phyloP scores from a whole-genome alignment of 345 rosid species.

The Populus tremula region DNA sequence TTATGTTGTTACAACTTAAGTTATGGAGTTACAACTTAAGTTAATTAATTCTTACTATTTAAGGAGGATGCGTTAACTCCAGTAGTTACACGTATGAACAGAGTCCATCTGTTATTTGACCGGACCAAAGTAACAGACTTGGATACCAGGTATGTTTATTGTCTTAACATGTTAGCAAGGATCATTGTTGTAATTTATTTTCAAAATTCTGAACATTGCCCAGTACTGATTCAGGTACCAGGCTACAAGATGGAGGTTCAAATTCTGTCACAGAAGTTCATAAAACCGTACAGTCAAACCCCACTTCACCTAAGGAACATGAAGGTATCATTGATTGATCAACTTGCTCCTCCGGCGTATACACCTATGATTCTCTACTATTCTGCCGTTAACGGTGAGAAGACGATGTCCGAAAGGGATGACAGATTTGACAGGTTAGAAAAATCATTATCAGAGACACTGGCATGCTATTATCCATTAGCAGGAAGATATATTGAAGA shows the following conservation, averaged over 20 bases:
- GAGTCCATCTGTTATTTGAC: too few species aligned
- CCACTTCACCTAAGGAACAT: neutral
- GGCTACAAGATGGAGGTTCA: conserved; percentile 17
- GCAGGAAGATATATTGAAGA: conserved; percentile 25
- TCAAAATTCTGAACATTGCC: neutral
- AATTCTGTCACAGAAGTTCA: conserved; percentile 22
- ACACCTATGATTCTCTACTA: conserved; percentile 32
- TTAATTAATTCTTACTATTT: too few species aligned
- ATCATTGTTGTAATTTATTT: neutral
- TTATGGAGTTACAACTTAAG: too few species aligned
- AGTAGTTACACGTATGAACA: too few species aligned
- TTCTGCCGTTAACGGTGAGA: neutral
- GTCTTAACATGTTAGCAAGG: too few species aligned
- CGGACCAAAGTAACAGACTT: too few species aligned
- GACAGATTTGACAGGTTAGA: conserved; percentile 1
- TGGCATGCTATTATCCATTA: conserved; percentile 29
- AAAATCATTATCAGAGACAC: conserved; percentile 17
- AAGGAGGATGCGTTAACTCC: too few species aligned
- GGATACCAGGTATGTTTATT: too few species aligned
- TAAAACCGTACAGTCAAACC: conserved; percentile 24
- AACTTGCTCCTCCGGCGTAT: conserved; percentile 23
- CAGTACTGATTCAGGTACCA: neutral
- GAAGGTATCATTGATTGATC: conserved; percentile 29
- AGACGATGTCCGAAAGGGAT: neutral
- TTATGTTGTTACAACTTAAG: too few species aligned